A percentile compares a stretch with the other conserved stretches of the same genome.
phyloP scores from a whole-genome alignment of 2,329 filamentous ascomycete genomes.

The Annulohypoxylon truncatum region DNA sequence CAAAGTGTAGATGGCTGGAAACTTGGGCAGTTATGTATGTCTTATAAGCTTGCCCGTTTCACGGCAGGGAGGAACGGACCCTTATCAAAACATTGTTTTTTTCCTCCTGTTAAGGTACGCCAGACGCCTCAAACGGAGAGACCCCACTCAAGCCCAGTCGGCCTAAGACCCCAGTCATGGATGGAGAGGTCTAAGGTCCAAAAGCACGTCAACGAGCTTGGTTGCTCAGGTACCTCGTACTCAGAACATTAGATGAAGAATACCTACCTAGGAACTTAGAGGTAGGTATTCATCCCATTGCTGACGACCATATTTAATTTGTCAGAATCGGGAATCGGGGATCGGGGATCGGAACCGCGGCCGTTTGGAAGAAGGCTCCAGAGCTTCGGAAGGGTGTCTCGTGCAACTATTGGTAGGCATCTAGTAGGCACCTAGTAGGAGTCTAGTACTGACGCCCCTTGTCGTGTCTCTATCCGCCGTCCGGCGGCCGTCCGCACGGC shows the following conservation, averaged over 20 bases:
- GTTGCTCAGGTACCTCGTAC: background rate
- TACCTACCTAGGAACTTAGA: background rate
- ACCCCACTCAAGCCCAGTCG: constrained; percentile 31
- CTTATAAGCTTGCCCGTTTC: constrained; percentile 29
- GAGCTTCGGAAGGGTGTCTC: constrained; percentile 7
- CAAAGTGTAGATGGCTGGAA: background rate
- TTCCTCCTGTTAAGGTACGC: background rate
- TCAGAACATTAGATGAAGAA: constrained; percentile 28
- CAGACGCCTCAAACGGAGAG: constrained; percentile 38
- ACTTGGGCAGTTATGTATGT: constrained; percentile 5
- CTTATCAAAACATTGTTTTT: constrained; percentile 29
- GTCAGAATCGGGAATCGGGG: constrained; percentile 27
- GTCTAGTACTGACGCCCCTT: too few species aligned
- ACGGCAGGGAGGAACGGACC: constrained; percentile 33
- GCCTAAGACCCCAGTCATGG: constrained; percentile 6
- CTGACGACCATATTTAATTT: constrained; percentile 29
- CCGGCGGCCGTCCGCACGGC: constrained; percentile 36
- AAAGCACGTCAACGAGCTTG: too few species aligned
- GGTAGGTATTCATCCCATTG: constrained; percentile 15
- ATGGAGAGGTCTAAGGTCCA: too few species aligned
- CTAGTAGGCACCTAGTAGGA: too few species aligned
- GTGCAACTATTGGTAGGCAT: constrained; percentile 21
- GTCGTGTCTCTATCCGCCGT: constrained; percentile 14
- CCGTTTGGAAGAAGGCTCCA: constrained; percentile 7
- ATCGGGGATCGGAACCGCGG: constrained; percentile 20